phyloP scores from a whole-genome alignment of 495 filamentous ascomycete genomes.

The Xylaria scruposa region DNA sequence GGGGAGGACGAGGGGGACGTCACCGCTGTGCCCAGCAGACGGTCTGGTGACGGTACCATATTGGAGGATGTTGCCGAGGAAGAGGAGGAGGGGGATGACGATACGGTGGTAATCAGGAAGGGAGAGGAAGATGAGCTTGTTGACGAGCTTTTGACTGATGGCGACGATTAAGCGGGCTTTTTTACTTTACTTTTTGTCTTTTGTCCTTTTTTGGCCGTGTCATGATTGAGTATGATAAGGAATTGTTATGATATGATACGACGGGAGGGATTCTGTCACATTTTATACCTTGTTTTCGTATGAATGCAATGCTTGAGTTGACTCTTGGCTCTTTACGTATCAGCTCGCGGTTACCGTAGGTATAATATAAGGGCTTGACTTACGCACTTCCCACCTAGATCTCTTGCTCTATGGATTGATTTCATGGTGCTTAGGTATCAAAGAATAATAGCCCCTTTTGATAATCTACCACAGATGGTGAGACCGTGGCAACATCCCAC shows the following conservation, averaged over 20 bases:
- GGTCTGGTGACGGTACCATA: constrained; percentile 8
- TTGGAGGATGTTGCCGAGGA: constrained; percentile 26
- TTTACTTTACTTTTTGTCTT: not conserved
- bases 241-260: not conserved
- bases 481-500: no score
- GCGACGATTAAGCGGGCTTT: constrained; percentile 6
- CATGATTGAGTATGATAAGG: not conserved
- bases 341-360: no score
- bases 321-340: no score
- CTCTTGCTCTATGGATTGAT: no score
- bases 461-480: no score
- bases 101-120: constrained; percentile 3
- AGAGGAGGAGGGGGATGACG: constrained; percentile 12
- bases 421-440: no score
- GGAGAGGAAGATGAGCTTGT: constrained; percentile 16
- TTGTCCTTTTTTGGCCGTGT: not conserved
- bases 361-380: no score
- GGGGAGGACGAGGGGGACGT: not conserved
- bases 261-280: not conserved
- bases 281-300: not conserved
- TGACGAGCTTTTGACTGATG: constrained; percentile 22
- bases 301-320: not conserved
- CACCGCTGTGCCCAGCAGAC: not conserved
- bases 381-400: no score
- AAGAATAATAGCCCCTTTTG: no score